Percentiles rank a stretch among this genome's conserved stretches.
phyloP scores from a whole-genome alignment of 495 filamentous ascomycete genomes.

The Penicillium canariense region DNA sequence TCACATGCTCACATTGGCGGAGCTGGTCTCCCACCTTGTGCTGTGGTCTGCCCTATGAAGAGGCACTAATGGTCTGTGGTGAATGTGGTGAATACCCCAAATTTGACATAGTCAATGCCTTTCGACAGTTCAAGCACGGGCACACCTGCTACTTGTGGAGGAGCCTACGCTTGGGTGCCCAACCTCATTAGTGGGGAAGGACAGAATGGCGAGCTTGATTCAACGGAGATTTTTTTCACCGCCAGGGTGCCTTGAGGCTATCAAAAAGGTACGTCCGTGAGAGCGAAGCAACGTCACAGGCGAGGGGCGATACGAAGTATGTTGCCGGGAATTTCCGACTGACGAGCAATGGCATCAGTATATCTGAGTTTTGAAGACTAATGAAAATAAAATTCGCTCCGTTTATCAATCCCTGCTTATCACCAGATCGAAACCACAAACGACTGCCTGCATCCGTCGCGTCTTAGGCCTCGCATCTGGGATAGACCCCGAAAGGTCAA shows the following conservation, averaged over 20 bases:
- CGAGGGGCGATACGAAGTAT: neutral
- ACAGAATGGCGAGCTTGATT: neutral
- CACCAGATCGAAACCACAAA: neutral
- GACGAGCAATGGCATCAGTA: neutral
- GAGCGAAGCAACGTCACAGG: neutral
- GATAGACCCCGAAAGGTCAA: neutral
- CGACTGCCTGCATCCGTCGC: neutral
- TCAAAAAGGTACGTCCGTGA: neutral
- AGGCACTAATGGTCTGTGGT: too few relatives aligned
- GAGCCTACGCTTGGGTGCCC: neutral
- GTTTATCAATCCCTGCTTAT: neutral
- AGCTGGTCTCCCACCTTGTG: too few relatives aligned
- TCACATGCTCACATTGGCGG: neutral
- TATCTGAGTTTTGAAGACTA: neutral
- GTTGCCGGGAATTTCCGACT: neutral
- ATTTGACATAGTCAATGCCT: neutral
- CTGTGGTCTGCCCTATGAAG: too few relatives aligned
- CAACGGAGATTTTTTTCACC: neutral
- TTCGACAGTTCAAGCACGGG: neutral
- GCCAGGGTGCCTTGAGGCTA: too few relatives aligned
- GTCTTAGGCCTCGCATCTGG: neutral
- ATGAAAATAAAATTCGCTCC: neutral
- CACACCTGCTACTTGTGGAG: neutral
- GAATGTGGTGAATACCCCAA: too few relatives aligned
- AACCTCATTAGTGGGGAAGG: neutral